Conservation (phyloP, 345 rosid genomes). For the Acer campestre region DNA sequence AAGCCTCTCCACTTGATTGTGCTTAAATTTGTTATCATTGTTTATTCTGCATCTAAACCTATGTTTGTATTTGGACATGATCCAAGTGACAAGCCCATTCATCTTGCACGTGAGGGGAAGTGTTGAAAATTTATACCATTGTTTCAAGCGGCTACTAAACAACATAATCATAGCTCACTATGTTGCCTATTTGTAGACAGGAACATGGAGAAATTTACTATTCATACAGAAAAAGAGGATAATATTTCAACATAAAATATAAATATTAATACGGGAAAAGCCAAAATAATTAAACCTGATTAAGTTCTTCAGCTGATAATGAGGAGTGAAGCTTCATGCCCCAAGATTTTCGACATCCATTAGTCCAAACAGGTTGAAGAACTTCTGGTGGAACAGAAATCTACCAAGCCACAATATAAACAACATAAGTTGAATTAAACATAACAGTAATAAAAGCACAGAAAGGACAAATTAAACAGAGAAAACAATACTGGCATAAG, state of each 20-base stretch:
- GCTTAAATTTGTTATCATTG: not conserved
- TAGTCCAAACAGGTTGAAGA: conserved; percentile 65
- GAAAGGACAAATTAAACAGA: not conserved
- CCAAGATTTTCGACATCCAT: conserved; percentile 58
- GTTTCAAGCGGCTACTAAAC: not conserved
- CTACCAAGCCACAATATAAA: conserved; percentile 40
- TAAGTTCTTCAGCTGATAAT: conserved; percentile 56
- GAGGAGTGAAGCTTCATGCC: conserved; percentile 62
- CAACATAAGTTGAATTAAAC: not conserved
- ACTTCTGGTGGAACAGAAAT: conserved; percentile 72
- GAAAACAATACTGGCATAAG: not conserved
- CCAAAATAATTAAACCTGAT: conserved; percentile 49
- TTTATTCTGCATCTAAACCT: no score
- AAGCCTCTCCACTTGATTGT: no score
- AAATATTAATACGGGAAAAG: not conserved
- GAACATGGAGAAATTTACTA: not conserved
- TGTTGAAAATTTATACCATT: no score
- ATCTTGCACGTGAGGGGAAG: not conserved
- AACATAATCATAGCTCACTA: not conserved
- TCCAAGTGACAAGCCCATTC: not conserved
- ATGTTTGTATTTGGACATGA: not conserved
- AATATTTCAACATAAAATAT: not conserved
- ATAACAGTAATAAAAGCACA: not conserved
- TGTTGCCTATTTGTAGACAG: not conserved
- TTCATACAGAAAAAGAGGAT: not conserved